Conservation (phyloP, 805 yeast species). For the Candida takata region DNA sequence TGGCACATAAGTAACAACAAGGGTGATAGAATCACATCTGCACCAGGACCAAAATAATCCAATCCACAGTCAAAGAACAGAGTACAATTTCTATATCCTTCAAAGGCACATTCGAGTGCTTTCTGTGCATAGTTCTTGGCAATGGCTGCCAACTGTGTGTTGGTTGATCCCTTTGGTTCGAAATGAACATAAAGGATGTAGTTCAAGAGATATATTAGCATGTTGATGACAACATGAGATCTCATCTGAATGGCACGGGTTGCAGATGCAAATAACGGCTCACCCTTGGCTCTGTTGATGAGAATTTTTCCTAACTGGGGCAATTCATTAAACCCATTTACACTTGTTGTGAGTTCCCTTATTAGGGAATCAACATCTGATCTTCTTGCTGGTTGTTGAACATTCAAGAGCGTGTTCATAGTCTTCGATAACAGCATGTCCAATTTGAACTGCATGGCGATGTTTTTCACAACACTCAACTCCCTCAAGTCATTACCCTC, state of each 20-base stretch:
- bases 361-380: constrained; percentile 33
- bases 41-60: constrained; percentile 30
- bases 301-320: constrained; percentile 28
- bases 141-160: constrained; percentile 26
- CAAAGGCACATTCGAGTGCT: constrained; percentile 35
- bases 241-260: constrained; percentile 34
- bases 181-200: constrained; percentile 41
- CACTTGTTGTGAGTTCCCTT: constrained; percentile 26
- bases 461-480: constrained; percentile 39
- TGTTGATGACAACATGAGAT: constrained; percentile 35
- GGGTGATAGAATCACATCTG: constrained; percentile 43
- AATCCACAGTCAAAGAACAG: constrained; percentile 32
- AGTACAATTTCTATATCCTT: constrained; percentile 36
- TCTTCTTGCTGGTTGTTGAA: constrained; percentile 35
- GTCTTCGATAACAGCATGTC: constrained; percentile 36
- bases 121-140: constrained; percentile 36
- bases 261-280: constrained; percentile 23
- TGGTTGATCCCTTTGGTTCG: constrained; percentile 34
- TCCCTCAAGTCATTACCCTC: constrained; percentile 32
- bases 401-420: constrained; percentile 30
- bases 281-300: constrained; percentile 17
- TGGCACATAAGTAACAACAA: constrained; percentile 46
- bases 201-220: constrained; percentile 43
- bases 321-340: constrained; percentile 29
- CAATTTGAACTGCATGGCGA: constrained; percentile 39